Base-by-base conservation (phyloP, 805 yeast species). In the Saccharomyces paradoxus region DNA sequence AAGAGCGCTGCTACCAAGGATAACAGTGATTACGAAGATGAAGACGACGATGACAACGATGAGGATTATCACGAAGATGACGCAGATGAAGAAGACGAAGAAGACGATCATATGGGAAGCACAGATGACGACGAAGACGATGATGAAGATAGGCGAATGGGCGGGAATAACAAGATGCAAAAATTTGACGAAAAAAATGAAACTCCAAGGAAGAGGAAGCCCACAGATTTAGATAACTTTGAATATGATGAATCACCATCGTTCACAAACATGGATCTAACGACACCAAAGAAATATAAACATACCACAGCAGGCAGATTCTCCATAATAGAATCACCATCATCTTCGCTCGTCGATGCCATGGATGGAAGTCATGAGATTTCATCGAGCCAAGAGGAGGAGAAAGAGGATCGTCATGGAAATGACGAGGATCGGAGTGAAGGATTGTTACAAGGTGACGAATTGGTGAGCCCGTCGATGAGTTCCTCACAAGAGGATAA, bases 171-270 rank as follows among this genome's bases (percentile, higher is more conserved):
- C 27, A 28, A 41, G 17, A 49, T 14, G 24, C 28, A 17, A 14
- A 26, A 37, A 10, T 26, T 31, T 12, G 41, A 41, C 24, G 12
- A 37, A 8, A 37, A 37, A 10, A n/a, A 8, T 14, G 53, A 50
- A 28, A 53, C 62, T 29, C 59, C 67, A 22, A 54, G 60, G 12
- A 67, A 67, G 50, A 58, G 70, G 49, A 65, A 60, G 37, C 61
- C 68, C 0, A 63, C 63, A 5, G 71, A 68, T 32, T 28, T 67
- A 10, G 71, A 68, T 56, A 64, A 64, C 55, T 64, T 56, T 46
- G 63, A 61, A 10, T 65, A 66, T 49, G 55, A 55, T 14, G 60
- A 58, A n/a, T 29, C 50, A 13, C 44, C 57, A 13, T 29, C 32
- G 12, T 21, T 46, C n/a, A 31, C 48, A 47, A 30, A 22, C 12